A percentile compares a stretch with the other conserved stretches of the same genome.
Conservation (phyloP, 129 eudicot species). For the Flaveria bidentis region DNA sequence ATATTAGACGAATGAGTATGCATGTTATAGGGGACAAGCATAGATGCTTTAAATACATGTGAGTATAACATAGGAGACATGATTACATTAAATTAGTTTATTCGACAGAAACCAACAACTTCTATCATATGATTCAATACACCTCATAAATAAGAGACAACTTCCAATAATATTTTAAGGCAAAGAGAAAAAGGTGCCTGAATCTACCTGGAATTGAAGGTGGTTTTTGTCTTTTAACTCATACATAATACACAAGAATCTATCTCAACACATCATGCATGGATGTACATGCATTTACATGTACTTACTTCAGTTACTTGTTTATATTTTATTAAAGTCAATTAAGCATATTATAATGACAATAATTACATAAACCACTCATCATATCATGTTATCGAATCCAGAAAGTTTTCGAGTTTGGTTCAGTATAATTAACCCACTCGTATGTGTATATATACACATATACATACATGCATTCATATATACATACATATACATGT, state of each 20-base stretch:
- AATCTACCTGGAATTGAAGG: slow-evolving; percentile 44
- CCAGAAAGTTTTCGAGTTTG: too few species aligned
- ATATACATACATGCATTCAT: not conserved
- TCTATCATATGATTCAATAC: slow-evolving; percentile 38
- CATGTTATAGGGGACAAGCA: slow-evolving; percentile 31
- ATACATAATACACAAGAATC: slow-evolving; percentile 32
- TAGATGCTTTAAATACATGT: slow-evolving; percentile 22
- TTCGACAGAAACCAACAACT: slow-evolving; percentile 31
- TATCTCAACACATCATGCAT: slow-evolving; percentile 23
- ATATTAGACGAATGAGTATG: slow-evolving; percentile 7
- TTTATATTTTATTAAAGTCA: not conserved
- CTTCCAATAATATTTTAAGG: slow-evolving; percentile 24
- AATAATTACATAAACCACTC: not conserved
- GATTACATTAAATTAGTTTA: slow-evolving; percentile 23
- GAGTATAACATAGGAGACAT: slow-evolving; percentile 34
- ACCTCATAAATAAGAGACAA: slow-evolving; percentile 31
- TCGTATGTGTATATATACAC: too few species aligned
- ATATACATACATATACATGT: not conserved
- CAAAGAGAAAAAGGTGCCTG: slow-evolving; percentile 33
- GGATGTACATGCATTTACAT: not conserved
- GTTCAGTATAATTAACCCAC: too few species aligned
- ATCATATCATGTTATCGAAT: not conserved
- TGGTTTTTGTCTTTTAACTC: slow-evolving; percentile 35
- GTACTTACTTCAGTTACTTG: not conserved
- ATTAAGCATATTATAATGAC: not conserved